Evolutionary conservation across 2,329 filamentous ascomycete genomes (phyloP), one percentile per base, ranked within the genome.

Genomic region (Diplodia mutila): DNA sequence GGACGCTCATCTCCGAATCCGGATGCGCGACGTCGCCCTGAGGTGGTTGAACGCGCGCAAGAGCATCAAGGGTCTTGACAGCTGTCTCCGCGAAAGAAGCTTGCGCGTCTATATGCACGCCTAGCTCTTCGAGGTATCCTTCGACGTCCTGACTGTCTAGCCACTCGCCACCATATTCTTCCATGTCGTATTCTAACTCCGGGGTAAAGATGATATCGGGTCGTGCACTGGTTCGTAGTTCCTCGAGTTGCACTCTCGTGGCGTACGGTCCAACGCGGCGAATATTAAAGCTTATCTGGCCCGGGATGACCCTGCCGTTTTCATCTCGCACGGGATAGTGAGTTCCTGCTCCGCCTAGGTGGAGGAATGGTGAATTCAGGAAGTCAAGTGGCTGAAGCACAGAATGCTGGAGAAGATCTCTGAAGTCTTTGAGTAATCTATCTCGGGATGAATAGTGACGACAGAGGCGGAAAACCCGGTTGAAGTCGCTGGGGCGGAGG

Each of bases 91-190:
- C 82, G 66, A 86, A 88, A 21, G 90, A 88, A 11, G 85, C 82
- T 11, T 83, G 80, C 0, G 85, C 84, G 11, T 90, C 85, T 63
- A 93, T 87, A 54, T 81, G 75, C 34, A 93, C 85, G 5, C 89
- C 89, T 34, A 86, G 85, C 61, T 86, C 83, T 49, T 84, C 85
- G 2, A 96, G 80, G 74, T 93, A 95, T 14, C 86, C 83, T 76
- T 95, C 90, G 0, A 93, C 89, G 75, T 95, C 92, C 68, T 91
- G 85, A 0, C 88, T 81, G 73, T 95, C 91, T 71, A 91, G 91
- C 82, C 92, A 95, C 61, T 91, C 87, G 4, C 91, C 91, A 68
- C 90, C 86, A 69, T 89, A 91, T 0, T 87, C 90, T 0, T 85
- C 83, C 8, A 89, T 76, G 48, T 83, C 84, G 71, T 90, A 81